phyloP scores from a whole-genome alignment of 2,329 filamentous ascomycete genomes.

The Sarocladium brachiariae region DNA sequence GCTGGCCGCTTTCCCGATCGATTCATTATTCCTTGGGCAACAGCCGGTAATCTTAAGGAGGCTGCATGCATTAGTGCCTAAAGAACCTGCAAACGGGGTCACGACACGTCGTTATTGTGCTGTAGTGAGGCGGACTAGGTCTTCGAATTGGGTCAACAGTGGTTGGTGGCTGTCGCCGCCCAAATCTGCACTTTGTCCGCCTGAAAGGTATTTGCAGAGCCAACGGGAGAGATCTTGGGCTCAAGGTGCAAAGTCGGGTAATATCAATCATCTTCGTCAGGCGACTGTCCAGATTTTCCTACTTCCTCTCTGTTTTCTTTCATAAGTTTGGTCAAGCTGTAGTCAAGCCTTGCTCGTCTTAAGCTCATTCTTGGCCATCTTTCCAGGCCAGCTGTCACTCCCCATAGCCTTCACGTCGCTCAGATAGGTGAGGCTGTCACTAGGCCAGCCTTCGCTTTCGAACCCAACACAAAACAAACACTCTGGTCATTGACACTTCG shows the following conservation, averaged over 20 bases:
- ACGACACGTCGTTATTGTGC: not conserved
- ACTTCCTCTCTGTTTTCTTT: not conserved
- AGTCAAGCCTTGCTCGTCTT: not conserved
- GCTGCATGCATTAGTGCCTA: constrained; percentile 1
- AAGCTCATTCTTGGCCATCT: not conserved
- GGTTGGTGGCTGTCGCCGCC: not conserved
- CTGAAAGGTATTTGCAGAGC: not conserved
- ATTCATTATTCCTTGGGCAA: too few species aligned
- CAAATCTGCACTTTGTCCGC: constrained; percentile 2
- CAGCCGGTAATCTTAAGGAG: not conserved
- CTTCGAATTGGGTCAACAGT: not conserved
- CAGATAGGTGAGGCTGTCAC: not conserved
- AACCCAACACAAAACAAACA: not conserved
- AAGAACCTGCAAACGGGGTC: not conserved
- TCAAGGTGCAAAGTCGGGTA: not conserved
- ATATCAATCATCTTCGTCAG: not conserved
- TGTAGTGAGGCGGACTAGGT: not conserved
- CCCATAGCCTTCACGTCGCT: not conserved
- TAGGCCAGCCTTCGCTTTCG: not conserved
- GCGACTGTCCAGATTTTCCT: not conserved
- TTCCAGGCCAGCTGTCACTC: not conserved
- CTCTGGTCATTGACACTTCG: not conserved
- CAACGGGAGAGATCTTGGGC: too few species aligned
- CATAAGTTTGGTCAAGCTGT: not conserved
- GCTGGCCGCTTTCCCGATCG: too few species aligned